A percentile compares a stretch with the other conserved stretches of the same genome.
Conservation (phyloP, 495 filamentous ascomycete species). For the Lasiosphaeria ovina region DNA sequence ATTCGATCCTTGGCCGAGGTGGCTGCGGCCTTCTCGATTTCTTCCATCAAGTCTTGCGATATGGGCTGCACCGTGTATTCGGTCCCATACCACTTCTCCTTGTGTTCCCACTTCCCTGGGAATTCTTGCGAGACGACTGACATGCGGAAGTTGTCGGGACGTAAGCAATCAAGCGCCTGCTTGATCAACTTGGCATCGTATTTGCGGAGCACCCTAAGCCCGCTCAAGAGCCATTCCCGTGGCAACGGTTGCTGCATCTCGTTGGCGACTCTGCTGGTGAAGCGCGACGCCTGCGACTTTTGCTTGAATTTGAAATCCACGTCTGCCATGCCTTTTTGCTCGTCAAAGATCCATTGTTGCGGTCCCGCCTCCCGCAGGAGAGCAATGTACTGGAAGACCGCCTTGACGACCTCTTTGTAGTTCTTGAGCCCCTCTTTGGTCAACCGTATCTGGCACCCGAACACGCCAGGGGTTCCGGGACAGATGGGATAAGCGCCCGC, state of each 20-base stretch:
- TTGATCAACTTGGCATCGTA: conserved; percentile 76
- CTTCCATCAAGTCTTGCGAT: conserved; percentile 66
- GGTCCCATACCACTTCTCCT: conserved; percentile 97
- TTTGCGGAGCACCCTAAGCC: conserved; percentile 62
- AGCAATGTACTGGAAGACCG: conserved; percentile 90
- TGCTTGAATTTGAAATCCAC: conserved; percentile 94
- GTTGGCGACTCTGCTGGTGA: conserved; percentile 76
- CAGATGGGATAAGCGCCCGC: conserved; percentile 76
- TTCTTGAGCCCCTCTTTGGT: conserved; percentile 79
- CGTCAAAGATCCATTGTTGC: conserved; percentile 89
- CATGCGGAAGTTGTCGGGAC: conserved; percentile 86
- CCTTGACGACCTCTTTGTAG: conserved; percentile 83
- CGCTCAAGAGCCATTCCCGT: conserved; percentile 82
- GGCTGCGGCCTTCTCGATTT: conserved; percentile 62
- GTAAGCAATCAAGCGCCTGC: conserved; percentile 69
- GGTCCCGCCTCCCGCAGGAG: conserved; percentile 78
- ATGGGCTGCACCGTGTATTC: conserved; percentile 87
- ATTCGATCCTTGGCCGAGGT: conserved; percentile 58
- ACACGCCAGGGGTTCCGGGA: conserved; percentile 76
- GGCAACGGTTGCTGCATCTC: conserved; percentile 90
- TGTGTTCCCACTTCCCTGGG: conserved; percentile 80
- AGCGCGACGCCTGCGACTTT: conserved; percentile 83
- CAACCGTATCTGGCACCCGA: conserved; percentile 74
- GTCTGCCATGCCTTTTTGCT: conserved; percentile 83
- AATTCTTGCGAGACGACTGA: conserved; percentile 77